A percentile compares a stretch with the other conserved stretches of the same genome.
phyloP scores from a whole-genome alignment of 2,329 filamentous ascomycete genomes.

The Drechslerella stenobrocha region DNA sequence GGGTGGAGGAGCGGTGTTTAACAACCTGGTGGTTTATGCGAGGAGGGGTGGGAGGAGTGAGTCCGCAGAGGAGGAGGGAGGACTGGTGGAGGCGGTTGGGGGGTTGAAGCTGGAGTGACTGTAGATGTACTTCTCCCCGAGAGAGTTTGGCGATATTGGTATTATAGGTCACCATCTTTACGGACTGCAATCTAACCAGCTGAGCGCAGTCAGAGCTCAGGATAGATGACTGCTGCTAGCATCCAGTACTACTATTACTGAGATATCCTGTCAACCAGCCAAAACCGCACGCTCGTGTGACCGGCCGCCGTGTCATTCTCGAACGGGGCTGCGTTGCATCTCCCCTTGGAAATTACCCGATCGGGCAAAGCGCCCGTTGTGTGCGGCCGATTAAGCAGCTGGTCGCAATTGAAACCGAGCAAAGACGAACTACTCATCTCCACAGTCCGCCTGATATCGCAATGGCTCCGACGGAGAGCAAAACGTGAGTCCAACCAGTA shows the following conservation, averaged over 20 bases:
- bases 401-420: not conserved
- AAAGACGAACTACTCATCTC: not conserved
- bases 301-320: not conserved
- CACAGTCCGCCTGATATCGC: not conserved
- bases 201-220: too few species aligned
- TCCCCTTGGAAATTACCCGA: constrained; percentile 3
- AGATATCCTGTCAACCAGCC: not conserved
- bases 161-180: too few species aligned
- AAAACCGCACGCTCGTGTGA: not conserved
- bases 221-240: too few species aligned
- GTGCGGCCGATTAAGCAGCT: not conserved
- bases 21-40: constrained; percentile 42
- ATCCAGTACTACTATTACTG: too few species aligned
- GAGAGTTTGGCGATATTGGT: too few species aligned
- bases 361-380: not conserved
- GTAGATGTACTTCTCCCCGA: too few species aligned
- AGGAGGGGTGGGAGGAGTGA: constrained; percentile 9
- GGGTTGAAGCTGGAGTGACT: too few species aligned
- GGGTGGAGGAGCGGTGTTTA: constrained; percentile 38
- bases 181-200: too few species aligned
- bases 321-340: not conserved
- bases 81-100: too few species aligned
- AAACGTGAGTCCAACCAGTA: too few species aligned
- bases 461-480: too few species aligned
- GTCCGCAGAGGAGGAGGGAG: not conserved